Conservation (phyloP, 805 yeast species). For the Candida railenensis region DNA sequence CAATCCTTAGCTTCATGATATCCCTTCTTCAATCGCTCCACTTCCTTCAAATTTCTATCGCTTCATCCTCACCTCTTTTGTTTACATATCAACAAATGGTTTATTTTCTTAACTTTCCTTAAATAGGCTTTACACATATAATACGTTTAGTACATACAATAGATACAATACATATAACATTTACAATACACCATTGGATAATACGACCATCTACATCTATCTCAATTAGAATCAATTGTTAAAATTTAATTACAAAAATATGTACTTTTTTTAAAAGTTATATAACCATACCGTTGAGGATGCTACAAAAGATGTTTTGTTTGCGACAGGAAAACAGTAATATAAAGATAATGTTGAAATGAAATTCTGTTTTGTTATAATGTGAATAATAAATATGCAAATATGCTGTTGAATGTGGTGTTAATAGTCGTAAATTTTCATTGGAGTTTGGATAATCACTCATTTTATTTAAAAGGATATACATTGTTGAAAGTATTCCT, state of each 20-base stretch:
- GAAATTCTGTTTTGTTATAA: conserved; percentile 14
- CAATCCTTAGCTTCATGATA: not conserved
- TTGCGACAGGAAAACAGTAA: conserved; percentile 22
- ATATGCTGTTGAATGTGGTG: conserved; percentile 3
- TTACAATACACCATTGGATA: too few species aligned
- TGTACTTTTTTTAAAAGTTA: conserved; percentile 8
- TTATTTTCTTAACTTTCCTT: too few species aligned
- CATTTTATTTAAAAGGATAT: conserved; percentile 6
- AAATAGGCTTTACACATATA: too few species aligned
- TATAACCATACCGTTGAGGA: conserved; percentile 49
- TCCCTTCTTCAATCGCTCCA: too few species aligned
- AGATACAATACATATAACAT: too few species aligned
- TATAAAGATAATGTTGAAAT: conserved; percentile 27
- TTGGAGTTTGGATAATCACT: conserved; percentile 13
- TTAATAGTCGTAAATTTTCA: conserved; percentile 18
- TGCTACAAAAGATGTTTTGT: conserved; percentile 30
- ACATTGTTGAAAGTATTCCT: conserved; percentile 18
- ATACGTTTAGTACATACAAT: too few species aligned
- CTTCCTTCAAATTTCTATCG: too few species aligned
- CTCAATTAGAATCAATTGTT: too few species aligned
- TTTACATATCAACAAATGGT: too few species aligned
- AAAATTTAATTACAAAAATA: not conserved
- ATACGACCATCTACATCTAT: too few species aligned
- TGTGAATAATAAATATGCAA: conserved; percentile 5
- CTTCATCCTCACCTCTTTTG: too few species aligned